Base-by-base conservation (phyloP, 768 basidiomycete genomes). In the Gyrodon lividus region DNA sequence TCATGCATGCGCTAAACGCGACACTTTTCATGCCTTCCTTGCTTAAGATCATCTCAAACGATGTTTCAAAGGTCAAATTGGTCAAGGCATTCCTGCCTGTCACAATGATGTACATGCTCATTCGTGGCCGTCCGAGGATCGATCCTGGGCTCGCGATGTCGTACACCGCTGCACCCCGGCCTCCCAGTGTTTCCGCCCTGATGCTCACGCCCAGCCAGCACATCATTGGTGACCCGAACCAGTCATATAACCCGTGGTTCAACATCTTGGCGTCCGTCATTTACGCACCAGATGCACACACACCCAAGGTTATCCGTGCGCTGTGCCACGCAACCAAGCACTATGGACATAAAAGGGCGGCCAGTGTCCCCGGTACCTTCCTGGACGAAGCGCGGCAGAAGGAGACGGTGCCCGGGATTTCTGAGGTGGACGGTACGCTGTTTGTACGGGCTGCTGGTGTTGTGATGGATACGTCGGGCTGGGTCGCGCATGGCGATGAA, bases 391-490 rank as follows among this genome's bases (percentile, higher is more conserved):
- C 62, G 8, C 48, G 54, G 24, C 40, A 14, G 41, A 62, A 62
- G 35, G 82, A 83, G 68, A 80, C 78, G 8, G 74, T 77, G 51
- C 55, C 51, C 20, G 80, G 78, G 1, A 72, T 71, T 17, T 61
- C 63, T 8, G 63, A 67, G 48, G 50, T 82, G 45, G 82, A 86
- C 58, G 83, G 83, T 2, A 78, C 79, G 2, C 49, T 83, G 17
- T 84, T 84, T 57, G 73, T 80, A 5, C 68, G 82, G 37, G 76
- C 81, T 14, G 83, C 81, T 6, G 82, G 82, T 0, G 71, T 81
- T 28, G 55, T 82, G 66, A 74, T 81, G 76, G 70, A 82, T 42
- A 75, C 68, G 12, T 63, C 83, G 56, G 80, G 83, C 0, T 84
- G 82, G 83, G 75, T 77, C 1, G 61, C 70, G 7, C 68, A 77